Percentiles rank a stretch among this genome's conserved stretches.
phyloP scores from a whole-genome alignment of 208 protist genomes.

The Leishmania guyanensis region DNA sequence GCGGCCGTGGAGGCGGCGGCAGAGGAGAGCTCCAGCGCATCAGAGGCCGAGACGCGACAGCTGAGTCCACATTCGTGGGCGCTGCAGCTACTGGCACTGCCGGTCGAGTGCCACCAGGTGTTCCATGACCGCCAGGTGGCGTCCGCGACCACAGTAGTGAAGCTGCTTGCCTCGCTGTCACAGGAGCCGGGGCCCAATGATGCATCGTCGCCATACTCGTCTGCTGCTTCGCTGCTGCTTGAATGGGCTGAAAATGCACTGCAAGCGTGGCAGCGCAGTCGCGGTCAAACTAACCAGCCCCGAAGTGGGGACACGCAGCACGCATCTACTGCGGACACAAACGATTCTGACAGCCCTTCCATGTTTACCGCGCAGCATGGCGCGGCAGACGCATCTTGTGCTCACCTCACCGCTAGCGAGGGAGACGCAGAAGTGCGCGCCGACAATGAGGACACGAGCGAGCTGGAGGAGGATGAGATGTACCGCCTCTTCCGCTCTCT shows the following conservation, averaged over 20 bases:
- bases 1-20: neutral
- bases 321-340: neutral
- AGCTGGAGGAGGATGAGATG: conserved; percentile 22
- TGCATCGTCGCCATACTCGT: neutral
- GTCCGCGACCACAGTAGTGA: conserved; percentile 1
- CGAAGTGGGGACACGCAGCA: neutral
- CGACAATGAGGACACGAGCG: neutral
- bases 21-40: neutral
- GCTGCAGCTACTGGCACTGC: conserved; percentile 21
- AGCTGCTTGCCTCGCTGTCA: conserved; percentile 2
- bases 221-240: conserved; percentile 2
- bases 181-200: neutral
- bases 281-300: neutral
- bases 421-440: neutral
- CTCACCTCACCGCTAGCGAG: neutral
- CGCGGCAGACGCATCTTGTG: neutral
- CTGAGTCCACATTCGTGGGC: conserved; percentile 15
- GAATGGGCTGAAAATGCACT: conserved; percentile 4
- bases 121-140: neutral
- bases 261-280: neutral
- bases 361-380: neutral
- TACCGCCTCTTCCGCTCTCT: conserved; percentile 28
- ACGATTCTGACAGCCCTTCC: neutral
- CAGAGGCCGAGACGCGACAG: neutral
- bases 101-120: conserved; percentile 9